phyloP scores from a whole-genome alignment of 805 yeast genomes.

The Ogataea kodamae region DNA sequence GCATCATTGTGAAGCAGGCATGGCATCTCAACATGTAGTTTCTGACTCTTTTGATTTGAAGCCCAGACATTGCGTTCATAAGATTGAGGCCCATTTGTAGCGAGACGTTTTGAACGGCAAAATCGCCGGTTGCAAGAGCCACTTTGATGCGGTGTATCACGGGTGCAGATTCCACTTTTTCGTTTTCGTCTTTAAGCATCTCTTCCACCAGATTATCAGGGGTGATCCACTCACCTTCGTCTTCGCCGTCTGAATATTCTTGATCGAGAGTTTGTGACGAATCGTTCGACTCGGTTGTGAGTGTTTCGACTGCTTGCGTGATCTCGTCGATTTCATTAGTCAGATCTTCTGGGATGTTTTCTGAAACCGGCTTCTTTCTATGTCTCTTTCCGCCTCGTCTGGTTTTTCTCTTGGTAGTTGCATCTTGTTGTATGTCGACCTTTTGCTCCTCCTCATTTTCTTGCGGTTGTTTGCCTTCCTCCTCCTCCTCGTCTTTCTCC shows the following conservation, averaged over 20 bases:
- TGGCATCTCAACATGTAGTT: constrained; percentile 96
- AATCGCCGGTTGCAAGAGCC: constrained; percentile 92
- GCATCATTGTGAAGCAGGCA: constrained; percentile 85
- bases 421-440: constrained; percentile 2
- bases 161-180: constrained; percentile 43
- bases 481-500: constrained; percentile 11
- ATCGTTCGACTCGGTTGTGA: constrained; percentile 10
- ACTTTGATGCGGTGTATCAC: constrained; percentile 49
- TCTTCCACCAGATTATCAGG: constrained; percentile 76
- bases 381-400: constrained; percentile 68
- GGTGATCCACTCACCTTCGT: constrained; percentile 88
- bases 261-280: constrained; percentile 28
- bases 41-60: constrained; percentile 78
- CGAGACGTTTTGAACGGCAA: constrained; percentile 94
- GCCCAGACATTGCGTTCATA: constrained; percentile 80
- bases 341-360: constrained; percentile 7
- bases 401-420: constrained; percentile 39
- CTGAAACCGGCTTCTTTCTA: constrained; percentile 41
- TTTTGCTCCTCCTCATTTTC: constrained; percentile 5
- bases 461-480: constrained; percentile 8
- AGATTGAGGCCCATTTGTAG: constrained; percentile 85
- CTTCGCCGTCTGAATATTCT: constrained; percentile 69
- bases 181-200: constrained; percentile 65
- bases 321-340: constrained; percentile 6
- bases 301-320: constrained; percentile 1